Evolutionary conservation across 208 protist species (phyloP), one percentile per base, ranked within the genome.

Genomic region (Vickermania spadyakhi): DNA sequence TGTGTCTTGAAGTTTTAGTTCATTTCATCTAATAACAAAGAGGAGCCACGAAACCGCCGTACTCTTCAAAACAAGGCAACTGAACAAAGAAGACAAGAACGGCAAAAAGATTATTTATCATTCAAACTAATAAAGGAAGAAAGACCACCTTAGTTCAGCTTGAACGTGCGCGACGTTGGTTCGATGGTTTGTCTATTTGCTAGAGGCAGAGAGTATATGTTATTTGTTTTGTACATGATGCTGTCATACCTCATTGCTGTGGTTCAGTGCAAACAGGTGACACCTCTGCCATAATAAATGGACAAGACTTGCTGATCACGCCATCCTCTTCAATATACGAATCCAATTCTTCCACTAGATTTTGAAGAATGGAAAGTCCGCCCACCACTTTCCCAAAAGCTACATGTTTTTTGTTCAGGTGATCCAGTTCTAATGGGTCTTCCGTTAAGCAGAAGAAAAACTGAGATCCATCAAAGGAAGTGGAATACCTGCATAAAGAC

Each of bases 401-500:
- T 5, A 83, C 61, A 50, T 94, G 75, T 7, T 79, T 80, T 50
- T 72, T 75, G 58, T 87, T 79, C 26, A 94, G 52, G 60, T 85
- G 77, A n/a, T 81, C 80, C 31, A 88, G 50, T 56, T 91, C 84
- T 0, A 36, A 56, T 14, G 62, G 41, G 60, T 91, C 77, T 42
- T 66, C 68, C 1, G 84, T 91, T 30, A 94, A 56, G 64, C 83
- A 91, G 29, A 94, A 76, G 62, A 94, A 91, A 72, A 94, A 91
- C 49, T 81, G 68, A 0, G 76, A 82, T 1, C 74, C 75, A 52
- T 94, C 87, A 64, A 86, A 83, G 18, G 41, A 45, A 31, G 25
- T 62, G 4, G 70, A 68, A 28, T 71, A 80, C 5, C 84, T 67
- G 67, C 87, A 91, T 21, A 91, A 54, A 1, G 84, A 91, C 52